Base-by-base conservation (phyloP, 805 yeast genomes). In the Candida mattraensis region DNA sequence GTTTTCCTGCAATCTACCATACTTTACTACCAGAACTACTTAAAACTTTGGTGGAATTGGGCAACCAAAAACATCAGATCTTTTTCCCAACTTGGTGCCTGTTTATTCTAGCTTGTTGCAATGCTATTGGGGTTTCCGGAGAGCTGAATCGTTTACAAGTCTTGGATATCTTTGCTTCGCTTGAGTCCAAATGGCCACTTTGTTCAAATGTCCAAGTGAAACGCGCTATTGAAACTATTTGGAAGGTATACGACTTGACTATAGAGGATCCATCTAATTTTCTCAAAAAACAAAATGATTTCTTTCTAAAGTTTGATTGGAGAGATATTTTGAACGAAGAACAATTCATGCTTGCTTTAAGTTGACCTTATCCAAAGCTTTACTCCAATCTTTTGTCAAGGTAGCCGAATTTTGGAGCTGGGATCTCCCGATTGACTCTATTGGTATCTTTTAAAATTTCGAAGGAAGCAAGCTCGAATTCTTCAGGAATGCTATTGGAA, bases 71-170 rank as follows among this genome's bases (percentile, higher is more conserved):
- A 21, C 26, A 39, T 24, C 40, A 42, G 11, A 43, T 45, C 4
- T 46, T 58, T 10, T 59, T 53, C 20, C 66, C 66, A 5, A 46
- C 46, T 8, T 61, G 66, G 66, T 36, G 61, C n/a, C 24, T 61
- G 9, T 39, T 60, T 9, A 49, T 60, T 3, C 23, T 53, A 3
- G 40, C 58, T 0, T 34, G 45, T 6, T 48, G 55, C 26, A 41
- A 41, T 7, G 42, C 35, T n/a, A 32, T 29, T n/a, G 28, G 30
- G 12, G 39, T 29, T 5, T 17, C 26, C 7, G 33, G 48, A 13
- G 48, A 44, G 12, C 21, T 34, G 4, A 38, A 27, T 1, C 37
- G 61, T 15, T 7, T 47, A 1, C 24, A 29, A 14, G 42, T 56
- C 1, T 31, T 59, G 16, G 44, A 48, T 7, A 30, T 56, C 3